Evolutionary conservation across 176 grass and related monocot genomes (phyloP), one percentile per base, ranked within the genome.

Genomic region (Oryza brachyantha): DNA sequence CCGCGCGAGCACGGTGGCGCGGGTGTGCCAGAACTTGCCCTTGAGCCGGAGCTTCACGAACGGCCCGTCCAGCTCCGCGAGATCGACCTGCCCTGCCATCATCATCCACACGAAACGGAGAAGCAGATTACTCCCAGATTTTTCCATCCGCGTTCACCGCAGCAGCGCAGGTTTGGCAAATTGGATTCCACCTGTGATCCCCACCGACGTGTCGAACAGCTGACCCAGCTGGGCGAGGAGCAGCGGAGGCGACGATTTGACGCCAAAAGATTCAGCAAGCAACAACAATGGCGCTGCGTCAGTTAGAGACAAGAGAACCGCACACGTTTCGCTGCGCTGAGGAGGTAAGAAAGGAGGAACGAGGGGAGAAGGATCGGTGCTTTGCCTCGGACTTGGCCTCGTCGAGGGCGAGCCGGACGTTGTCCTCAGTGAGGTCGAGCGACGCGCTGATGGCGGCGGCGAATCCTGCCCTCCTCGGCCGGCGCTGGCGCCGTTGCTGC

Each of bases 361-460:
- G 1, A 60, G 24, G n/a, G 9, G 7, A 19, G 58, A 57, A 13
- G n/a, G 1, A 16, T 11, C 10, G 0, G 1, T n/a, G n/a, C n/a
- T 70, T 84, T 71, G 70, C 96, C 96, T 94, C 92, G 0, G 84
- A 77, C 87, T 87, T 94, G 24, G 92, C 84, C 41, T 98, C 96
- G 22, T 52, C 74, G 34, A 98, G 63, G 66, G 84, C 90, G 66
- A 75, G 77, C 67, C 80, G 79, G 64, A 98, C 84, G 79, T 95
- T 98, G 32, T 95, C 96, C 83, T 98, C 92, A 5, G 83, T 98
- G 19, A 98, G 85, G 89, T 98, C 96, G 73, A 98, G 92, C 61
- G 80, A 87, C 61, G 85, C 72, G n/a, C 87, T 76, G 68, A 91
- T 80, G 63, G 74, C 28, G 13, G 65, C 58, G 61, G 64, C 38